Percentiles rank a stretch among this genome's conserved stretches.
These are phyloP conservation scores for Ogataea corticis DNA, from an alignment of 805 yeast species.

Conservation along the genomic window DNA sequence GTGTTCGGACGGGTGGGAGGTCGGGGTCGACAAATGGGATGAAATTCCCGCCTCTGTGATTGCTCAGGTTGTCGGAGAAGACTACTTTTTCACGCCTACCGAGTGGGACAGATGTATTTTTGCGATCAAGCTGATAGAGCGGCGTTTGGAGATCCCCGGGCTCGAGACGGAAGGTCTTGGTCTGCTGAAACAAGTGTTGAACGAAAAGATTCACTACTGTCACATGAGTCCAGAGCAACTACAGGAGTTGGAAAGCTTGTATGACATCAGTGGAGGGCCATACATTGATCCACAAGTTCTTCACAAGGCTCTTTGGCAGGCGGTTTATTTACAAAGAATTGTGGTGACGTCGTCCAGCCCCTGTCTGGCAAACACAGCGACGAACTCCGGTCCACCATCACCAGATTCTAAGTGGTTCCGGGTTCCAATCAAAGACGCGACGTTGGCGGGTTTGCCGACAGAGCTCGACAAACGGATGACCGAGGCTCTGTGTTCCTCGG, in stretches of 20 bases:
- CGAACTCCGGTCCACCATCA: conserved; percentile 31
- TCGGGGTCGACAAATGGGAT: conserved; percentile 47
- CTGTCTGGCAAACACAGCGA: conserved; percentile 31
- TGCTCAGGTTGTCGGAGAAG: conserved; percentile 46
- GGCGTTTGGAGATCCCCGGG: conserved; percentile 29
- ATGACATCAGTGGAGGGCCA: conserved; percentile 37
- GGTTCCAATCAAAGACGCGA: conserved; percentile 49
- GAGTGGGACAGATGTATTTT: conserved; percentile 59
- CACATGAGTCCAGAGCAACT: conserved; percentile 51
- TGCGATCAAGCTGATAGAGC: conserved; percentile 42
- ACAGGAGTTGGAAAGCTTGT: conserved; percentile 42
- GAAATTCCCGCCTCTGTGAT: conserved; percentile 44
- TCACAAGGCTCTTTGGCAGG: conserved; percentile 52
- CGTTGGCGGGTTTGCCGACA: conserved; percentile 46
- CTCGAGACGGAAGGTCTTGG: conserved; percentile 20
- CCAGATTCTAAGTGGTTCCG: conserved; percentile 37
- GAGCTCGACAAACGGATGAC: conserved; percentile 32
- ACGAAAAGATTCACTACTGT: conserved; percentile 45
- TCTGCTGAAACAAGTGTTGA: conserved; percentile 37
- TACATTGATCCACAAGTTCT: conserved; percentile 41
- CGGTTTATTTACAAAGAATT: conserved; percentile 42
- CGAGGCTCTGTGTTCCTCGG: conserved; percentile 23
- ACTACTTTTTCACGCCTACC: conserved; percentile 52
- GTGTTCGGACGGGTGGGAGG: conserved; percentile 51
- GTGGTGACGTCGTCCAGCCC: conserved; percentile 35